Base-by-base conservation (phyloP, 306 rosid species). In the Trifolium pratense region DNA sequence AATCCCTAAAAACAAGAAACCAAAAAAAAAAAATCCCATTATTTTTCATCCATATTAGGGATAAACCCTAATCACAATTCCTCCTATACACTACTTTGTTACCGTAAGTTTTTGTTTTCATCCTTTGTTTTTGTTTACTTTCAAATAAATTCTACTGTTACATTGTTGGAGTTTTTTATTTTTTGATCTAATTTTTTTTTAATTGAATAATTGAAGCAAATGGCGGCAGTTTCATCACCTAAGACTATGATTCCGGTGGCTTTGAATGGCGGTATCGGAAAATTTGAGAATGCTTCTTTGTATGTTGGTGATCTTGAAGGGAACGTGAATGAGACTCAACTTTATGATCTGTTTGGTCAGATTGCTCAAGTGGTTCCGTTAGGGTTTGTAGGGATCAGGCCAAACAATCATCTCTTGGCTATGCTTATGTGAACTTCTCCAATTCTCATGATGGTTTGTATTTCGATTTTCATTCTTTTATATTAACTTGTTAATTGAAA, bases 311-410 rank as follows among this genome's bases (percentile, higher is more conserved):
- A 59, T 13, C 65, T 59, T 29, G 65, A 59, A 0, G 20, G 20
- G 20, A 59, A 59, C 2, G 65, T 59, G 65, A 14, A 59, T 3
- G 65, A 59, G 65, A 10, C 12, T 6, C 65, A 59, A 15, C 65
- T 59, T 15, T 59, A 59, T 59, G 65, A 59, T 6, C 2, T 59
- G 65, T 59, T 59, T 39, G 15, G 20, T 15, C 65, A 29, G 65
- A 31, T 59, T 14, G 65, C 11, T 26, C 65, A 6, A 10, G 65
- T 59, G 11, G 20, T 59, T 59, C 65, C 0, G 0, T 59, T 15
- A 59, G 65, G 65, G 65, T 59, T 59, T 59, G 65, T 5, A 29
- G 65, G 12, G 65, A 59, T 59, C 65, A 26, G 65, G 29, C 39
- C 4, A 23, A 11, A 16, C 7, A 5, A 29, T 59, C 40, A 0